These are phyloP conservation scores for Nitzschia palea DNA, from an alignment of 108 stramenopile genomes.

Conservation along the genomic window DNA sequence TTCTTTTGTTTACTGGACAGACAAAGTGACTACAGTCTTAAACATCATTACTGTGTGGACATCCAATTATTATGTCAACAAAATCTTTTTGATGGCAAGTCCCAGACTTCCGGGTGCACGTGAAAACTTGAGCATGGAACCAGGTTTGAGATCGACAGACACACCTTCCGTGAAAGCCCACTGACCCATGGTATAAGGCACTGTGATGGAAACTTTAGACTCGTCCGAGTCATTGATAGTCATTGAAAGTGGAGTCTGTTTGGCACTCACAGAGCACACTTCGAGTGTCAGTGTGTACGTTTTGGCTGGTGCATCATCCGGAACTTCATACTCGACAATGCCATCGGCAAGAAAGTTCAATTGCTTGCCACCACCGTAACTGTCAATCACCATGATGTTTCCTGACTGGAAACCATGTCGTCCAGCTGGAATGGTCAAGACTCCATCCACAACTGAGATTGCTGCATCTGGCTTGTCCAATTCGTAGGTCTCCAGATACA, in stretches of 20 bases:
- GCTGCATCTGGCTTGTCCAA: slow-evolving; percentile 16
- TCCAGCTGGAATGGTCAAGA: slow-evolving; percentile 25
- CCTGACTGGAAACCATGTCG: slow-evolving; percentile 12
- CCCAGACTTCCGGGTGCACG: slow-evolving; percentile 41
- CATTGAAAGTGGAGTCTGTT: slow-evolving; percentile 30
- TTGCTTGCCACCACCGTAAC: slow-evolving; percentile 40
- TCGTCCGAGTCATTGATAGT: slow-evolving; percentile 16
- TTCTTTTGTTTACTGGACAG: neutral
- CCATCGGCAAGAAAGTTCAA: slow-evolving; percentile 40
- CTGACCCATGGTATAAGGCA: slow-evolving; percentile 55
- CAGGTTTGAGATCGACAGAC: slow-evolving; percentile 13
- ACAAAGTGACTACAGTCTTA: neutral
- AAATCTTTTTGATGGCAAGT: slow-evolving; percentile 49
- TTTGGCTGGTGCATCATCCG: slow-evolving; percentile 21
- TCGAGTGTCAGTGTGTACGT: slow-evolving; percentile 28
- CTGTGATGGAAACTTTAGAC: slow-evolving; percentile 3
- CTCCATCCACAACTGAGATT: slow-evolving; percentile 14
- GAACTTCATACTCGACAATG: slow-evolving; percentile 33
- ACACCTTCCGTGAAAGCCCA: slow-evolving; percentile 44
- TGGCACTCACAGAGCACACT: slow-evolving; percentile 44
- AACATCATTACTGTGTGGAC: neutral
- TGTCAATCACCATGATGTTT: slow-evolving; percentile 33
- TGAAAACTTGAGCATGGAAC: slow-evolving; percentile 23
- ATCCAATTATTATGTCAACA: slow-evolving; percentile 7
- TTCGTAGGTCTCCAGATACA: slow-evolving; percentile 30